A percentile compares a stretch with the other conserved stretches of the same genome.
Conservation (phyloP, 140 eudicot species). For the Stevia rebaudiana region DNA sequence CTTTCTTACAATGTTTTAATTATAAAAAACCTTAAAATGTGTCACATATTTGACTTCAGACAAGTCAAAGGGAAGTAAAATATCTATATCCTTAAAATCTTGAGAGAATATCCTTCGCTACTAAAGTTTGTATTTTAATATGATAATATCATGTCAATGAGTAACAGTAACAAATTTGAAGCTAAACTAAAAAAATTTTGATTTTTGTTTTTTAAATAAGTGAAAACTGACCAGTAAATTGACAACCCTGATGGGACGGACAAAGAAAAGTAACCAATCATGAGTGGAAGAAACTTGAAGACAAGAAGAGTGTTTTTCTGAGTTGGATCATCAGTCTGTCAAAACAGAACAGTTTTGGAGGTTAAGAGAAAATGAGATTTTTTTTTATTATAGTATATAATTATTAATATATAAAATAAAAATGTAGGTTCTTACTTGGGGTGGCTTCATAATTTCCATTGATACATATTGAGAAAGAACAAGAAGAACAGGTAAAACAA, state of each 20-base stretch:
- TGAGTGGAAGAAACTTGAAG: conserved; percentile 91
- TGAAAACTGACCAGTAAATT: conserved; percentile 71
- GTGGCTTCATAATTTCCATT: conserved; percentile 98
- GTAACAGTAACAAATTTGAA: conserved; percentile 1
- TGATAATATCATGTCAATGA: neutral
- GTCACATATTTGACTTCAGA: neutral
- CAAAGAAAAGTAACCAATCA: conserved; percentile 96
- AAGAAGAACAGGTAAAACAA: conserved; percentile 88
- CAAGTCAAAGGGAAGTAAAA: neutral
- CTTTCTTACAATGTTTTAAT: neutral
- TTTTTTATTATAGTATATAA: neutral
- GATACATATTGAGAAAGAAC: conserved; percentile 87
- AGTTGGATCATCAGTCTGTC: conserved; percentile 92
- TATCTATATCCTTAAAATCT: neutral
- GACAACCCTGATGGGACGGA: conserved; percentile 97
- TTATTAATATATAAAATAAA: neutral
- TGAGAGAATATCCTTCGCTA: neutral
- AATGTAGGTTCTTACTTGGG: conserved; percentile 52
- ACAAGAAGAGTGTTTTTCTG: conserved; percentile 96
- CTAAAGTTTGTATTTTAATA: neutral
- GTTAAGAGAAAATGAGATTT: conserved; percentile 11
- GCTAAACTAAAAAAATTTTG: too few species aligned
- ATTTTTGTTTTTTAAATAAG: conserved; percentile 12
- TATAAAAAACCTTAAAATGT: neutral
- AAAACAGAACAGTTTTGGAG: conserved; percentile 25